Base-by-base conservation (phyloP, 768 basidiomycete species). In the Artomyces pyxidatus region DNA sequence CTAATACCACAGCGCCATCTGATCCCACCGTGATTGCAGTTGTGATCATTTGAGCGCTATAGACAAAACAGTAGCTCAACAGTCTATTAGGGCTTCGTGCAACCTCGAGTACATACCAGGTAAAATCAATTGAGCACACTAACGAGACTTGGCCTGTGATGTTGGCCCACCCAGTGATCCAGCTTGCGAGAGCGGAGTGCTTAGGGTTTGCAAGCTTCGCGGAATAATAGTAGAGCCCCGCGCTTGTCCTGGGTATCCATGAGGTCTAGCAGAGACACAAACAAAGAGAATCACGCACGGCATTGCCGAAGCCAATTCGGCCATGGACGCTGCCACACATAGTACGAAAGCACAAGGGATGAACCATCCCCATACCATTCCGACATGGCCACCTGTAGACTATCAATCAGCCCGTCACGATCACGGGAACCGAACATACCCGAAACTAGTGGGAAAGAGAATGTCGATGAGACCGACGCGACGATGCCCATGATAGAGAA, bases 221-320 rank as follows among this genome's bases (percentile, higher is more conserved):
- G 2, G 85, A 82, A 63, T 86, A 87, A 62, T 86, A 88, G 61
- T 87, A 87, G 16, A 88, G 68, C 0, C 85, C 85, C 6, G 85
- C 85, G 53, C 85, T 87, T 21, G 85, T 88, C 45, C 85, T 87
- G 45, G 17, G 38, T 17, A 27, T 19, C 10, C 45, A 21, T 37
- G 12, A 46, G 23, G 14, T 10, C 16, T 23, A 16, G 27, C 16
- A 44, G n/a, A 12, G 0, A 5, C 6, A 30, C 19, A 27, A 12
- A 25, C 26, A 26, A 3, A 27, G 17, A 25, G 21, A 30, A 46
- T 17, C 11, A 49, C 56, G 19, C 63, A 86, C 84, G 85, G 84
- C 84, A 86, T 86, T 2, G 83, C 74, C 1, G 84, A 85, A 1
- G 80, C 73, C 28, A 87, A 56, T 58, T 87, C 85, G 3, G 84